phyloP scores from a whole-genome alignment of 2,329 filamentous ascomycete species.

The Penicillium sp. region DNA sequence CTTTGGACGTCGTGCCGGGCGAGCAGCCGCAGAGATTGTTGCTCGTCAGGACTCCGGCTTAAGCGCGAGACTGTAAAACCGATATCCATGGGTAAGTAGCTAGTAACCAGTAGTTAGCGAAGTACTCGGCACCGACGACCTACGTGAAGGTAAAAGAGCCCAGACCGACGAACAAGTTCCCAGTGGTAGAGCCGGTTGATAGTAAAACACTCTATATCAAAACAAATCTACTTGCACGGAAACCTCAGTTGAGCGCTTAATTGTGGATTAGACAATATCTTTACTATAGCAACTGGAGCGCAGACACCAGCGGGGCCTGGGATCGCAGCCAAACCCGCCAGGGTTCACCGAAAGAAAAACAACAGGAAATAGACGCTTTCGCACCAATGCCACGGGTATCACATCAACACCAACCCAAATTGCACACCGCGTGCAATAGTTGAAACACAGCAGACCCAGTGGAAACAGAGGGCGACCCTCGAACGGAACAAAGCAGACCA shows the following conservation, averaged over 20 bases:
- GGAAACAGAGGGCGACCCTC: slow-evolving; percentile 10
- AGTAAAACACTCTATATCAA: no score
- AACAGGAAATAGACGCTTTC: slow-evolving; percentile 11
- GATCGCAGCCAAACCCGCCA: slow-evolving; percentile 4
- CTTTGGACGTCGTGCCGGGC: slow-evolving; percentile 48
- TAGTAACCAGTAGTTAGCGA: no score
- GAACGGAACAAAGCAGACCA: slow-evolving; percentile 6
- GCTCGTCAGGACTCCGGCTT: not conserved
- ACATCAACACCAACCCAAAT: slow-evolving; percentile 22
- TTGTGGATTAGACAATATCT: slow-evolving; percentile 24
- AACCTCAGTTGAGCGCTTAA: slow-evolving; percentile 11
- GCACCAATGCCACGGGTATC: slow-evolving; percentile 25
- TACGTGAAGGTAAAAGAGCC: no score
- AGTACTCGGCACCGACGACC: no score
- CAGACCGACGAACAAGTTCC: no score
- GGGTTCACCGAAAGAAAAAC: slow-evolving; percentile 8
- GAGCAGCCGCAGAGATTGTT: slow-evolving; percentile 26
- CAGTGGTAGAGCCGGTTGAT: no score
- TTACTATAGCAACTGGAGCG: slow-evolving; percentile 23
- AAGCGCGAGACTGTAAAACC: not conserved
- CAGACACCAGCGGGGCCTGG: slow-evolving; percentile 5
- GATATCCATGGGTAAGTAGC: no score
- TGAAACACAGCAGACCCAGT: slow-evolving; percentile 16
- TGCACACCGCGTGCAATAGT: slow-evolving; percentile 12
- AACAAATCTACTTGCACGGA: no score